phyloP scores from a whole-genome alignment of 2,329 filamentous ascomycete species.

The Dendrostoma leiphaemia region DNA sequence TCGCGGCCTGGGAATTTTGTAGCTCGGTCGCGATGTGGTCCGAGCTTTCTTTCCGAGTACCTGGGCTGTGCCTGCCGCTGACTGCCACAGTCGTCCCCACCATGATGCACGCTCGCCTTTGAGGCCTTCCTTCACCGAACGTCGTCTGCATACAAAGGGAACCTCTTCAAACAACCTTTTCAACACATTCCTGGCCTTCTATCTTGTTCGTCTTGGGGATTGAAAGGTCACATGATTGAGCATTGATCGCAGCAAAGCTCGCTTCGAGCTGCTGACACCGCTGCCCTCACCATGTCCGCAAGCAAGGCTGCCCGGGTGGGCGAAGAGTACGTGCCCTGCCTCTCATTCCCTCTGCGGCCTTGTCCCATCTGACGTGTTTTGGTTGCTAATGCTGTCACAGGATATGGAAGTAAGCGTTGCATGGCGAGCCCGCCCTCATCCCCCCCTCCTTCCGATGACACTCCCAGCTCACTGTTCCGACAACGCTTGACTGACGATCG shows the following conservation, averaged over 20 bases:
- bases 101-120: background rate
- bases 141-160: conserved; percentile 4
- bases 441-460: background rate
- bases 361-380: background rate
- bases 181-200: background rate
- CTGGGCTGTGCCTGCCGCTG: too few relatives aligned
- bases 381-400: conserved; percentile 43
- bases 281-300: conserved; percentile 47
- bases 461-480: too few relatives aligned
- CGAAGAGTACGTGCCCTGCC: conserved; percentile 52
- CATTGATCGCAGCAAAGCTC: conserved; percentile 19
- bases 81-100: too few relatives aligned
- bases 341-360: background rate
- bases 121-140: conserved; percentile 3
- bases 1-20: conserved; percentile 12
- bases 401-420: conserved; percentile 79
- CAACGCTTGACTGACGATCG: conserved; percentile 20
- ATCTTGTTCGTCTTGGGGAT: background rate
- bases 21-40: conserved; percentile 7
- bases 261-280: conserved; percentile 15
- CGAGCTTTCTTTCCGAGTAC: conserved; percentile 3
- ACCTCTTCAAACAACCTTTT: background rate
- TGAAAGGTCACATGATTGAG: conserved; percentile 19
- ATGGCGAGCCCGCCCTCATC: background rate
- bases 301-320: conserved; percentile 61